Evolutionary conservation across 2,329 filamentous ascomycete genomes (phyloP).

Genomic region (Helotiales sp.): DNA sequence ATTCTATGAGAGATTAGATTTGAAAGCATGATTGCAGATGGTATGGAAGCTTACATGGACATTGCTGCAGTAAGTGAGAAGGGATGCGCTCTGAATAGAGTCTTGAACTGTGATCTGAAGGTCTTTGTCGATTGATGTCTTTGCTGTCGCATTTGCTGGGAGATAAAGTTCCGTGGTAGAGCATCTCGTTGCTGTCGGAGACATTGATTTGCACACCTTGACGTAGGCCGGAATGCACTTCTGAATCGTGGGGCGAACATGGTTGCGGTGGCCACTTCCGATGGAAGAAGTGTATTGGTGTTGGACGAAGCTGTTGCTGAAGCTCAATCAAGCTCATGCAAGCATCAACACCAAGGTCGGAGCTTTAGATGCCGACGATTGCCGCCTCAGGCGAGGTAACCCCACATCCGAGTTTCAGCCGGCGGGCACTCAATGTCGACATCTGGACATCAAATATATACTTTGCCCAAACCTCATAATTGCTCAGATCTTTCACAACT

Average conservation of each 20-base stretch:
- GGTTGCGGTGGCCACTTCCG: too few species aligned
- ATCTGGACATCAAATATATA: neutral
- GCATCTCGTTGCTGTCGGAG: conserved; percentile 28
- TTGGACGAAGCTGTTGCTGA: too few species aligned
- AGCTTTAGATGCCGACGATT: neutral
- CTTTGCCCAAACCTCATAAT: neutral
- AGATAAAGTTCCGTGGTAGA: conserved; percentile 20
- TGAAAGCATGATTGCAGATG: neutral
- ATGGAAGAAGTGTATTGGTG: too few species aligned
- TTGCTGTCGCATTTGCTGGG: conserved; percentile 27
- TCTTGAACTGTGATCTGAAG: conserved; percentile 20
- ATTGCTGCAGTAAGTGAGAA: conserved; percentile 31
- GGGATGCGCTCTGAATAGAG: conserved; percentile 31
- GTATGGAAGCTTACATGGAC: conserved; percentile 22
- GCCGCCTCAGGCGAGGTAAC: conserved; percentile 5
- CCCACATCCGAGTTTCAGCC: conserved; percentile 14
- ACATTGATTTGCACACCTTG: conserved; percentile 28
- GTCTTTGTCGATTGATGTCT: conserved; percentile 26
- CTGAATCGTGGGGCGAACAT: conserved; percentile 31
- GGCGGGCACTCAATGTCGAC: neutral
- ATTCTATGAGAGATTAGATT: conserved; percentile 26
- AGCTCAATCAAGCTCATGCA: neutral
- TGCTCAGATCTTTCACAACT: neutral
- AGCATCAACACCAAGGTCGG: neutral
- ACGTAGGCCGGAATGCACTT: conserved; percentile 21